These are phyloP conservation scores for Cruciata laevipes DNA, from an alignment of 257 asterid genomes.

Conservation along the genomic window DNA sequence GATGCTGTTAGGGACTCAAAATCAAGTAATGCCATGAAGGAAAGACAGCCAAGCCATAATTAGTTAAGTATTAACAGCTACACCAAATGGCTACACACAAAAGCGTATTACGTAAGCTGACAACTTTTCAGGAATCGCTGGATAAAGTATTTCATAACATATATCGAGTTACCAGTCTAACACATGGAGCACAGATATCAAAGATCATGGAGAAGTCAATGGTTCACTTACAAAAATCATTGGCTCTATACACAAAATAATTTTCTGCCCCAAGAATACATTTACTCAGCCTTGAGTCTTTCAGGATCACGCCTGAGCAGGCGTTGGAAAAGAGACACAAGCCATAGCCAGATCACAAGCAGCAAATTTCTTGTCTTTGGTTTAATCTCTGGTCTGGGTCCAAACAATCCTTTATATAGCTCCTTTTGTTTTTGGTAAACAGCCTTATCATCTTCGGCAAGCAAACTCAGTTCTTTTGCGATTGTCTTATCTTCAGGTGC, in stretches of 20 bases:
- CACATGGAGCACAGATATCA: background rate
- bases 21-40: background rate
- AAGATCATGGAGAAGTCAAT: background rate
- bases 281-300: slow-evolving; percentile 53
- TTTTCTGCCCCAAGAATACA: slow-evolving; percentile 1
- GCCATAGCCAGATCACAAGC: slow-evolving; percentile 61
- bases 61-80: background rate
- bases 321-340: slow-evolving; percentile 47
- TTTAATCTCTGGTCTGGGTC: slow-evolving; percentile 55
- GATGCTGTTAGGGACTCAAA: background rate
- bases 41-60: background rate
- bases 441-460: slow-evolving; percentile 81
- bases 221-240: background rate
- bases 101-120: background rate
- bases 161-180: background rate
- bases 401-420: slow-evolving; percentile 85
- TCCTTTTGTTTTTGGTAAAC: slow-evolving; percentile 87
- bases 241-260: background rate
- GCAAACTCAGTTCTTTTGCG: slow-evolving; percentile 50
- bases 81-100: background rate
- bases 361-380: slow-evolving; percentile 45
- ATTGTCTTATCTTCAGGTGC: slow-evolving; percentile 86
- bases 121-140: background rate
- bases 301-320: slow-evolving; percentile 46
- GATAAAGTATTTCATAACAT: background rate